phyloP scores from a whole-genome alignment of 192 early-diverging fungal genomes.

The Chytriomyces hyalinus region DNA sequence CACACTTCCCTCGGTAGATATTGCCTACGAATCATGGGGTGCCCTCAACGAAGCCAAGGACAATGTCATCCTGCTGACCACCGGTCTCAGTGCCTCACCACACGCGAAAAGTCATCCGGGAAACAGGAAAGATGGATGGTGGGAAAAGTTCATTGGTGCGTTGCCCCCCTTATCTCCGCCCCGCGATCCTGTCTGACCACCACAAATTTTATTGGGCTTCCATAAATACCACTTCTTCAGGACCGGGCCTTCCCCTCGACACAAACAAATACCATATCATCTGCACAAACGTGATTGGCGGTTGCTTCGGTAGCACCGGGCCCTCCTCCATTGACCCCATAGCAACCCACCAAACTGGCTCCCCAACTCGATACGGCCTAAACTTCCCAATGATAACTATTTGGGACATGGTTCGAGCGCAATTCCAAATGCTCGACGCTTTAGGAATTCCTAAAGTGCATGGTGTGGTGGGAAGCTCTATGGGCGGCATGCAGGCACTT shows the following conservation, averaged over 20 bases:
- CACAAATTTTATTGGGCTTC: no score
- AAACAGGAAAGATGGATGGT: constrained; percentile 88
- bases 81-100: constrained; percentile 75
- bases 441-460: constrained; percentile 81
- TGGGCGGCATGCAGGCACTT: constrained; percentile 97
- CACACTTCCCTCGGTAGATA: constrained; percentile 70
- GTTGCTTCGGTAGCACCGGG: constrained; percentile 95
- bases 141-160: constrained; percentile 91
- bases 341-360: constrained; percentile 49
- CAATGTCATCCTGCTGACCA: constrained; percentile 71
- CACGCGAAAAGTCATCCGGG: constrained; percentile 87
- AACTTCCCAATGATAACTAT: constrained; percentile 91
- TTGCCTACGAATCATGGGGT: constrained; percentile 99
- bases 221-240: constrained; percentile 3
- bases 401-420: constrained; percentile 96
- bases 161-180: neutral
- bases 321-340: constrained; percentile 81
- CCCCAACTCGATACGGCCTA: constrained; percentile 74
- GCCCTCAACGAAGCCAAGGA: constrained; percentile 73
- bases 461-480: constrained; percentile 84
- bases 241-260: constrained; percentile 89
- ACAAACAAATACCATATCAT: constrained; percentile 94
- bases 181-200: constrained; percentile 10
- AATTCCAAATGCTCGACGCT: constrained; percentile 80
- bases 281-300: constrained; percentile 95